Base-by-base conservation (phyloP, 345 rosid genomes). In the Brassica rapa region DNA sequence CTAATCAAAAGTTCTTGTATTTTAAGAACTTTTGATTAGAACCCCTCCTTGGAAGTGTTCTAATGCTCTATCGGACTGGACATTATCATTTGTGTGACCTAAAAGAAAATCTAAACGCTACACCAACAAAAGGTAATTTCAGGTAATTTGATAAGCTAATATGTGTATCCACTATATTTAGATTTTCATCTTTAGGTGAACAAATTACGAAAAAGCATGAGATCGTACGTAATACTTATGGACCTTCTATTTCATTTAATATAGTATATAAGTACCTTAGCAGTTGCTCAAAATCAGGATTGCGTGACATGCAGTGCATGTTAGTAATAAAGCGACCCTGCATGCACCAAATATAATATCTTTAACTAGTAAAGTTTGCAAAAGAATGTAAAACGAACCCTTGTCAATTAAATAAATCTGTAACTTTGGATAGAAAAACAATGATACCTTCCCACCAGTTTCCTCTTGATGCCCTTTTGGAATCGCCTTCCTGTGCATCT, bases 401-500 rank as follows among this genome's bases (percentile, higher is more conserved):
- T 66, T 74, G 2, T 55, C 16, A 3, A 39, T 21, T 6, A 68
- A 43, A 29, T 3, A 68, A 7, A 53, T 21, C 46, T 23, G 16
- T 62, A 14, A 16, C 10, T 32, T 15, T 9, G 23, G 37, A 29
- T 23, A 65, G 15, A 15, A 33, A 78, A 46, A 24, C 21, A 21
- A 67, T 8, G 81, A 53, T 83, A 93, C 98, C 97, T 85, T 91
- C 83, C 98, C 98, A 94, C 98, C 98, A 94, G 68, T 94, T 91
- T 27, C 98, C 98, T 83, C 97, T 87, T 6, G 96, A 90, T 68
- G 91, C 96, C 62, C 85, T 73, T 63, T 86, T 78, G 3, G 90
- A 72, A 82, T 87, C 86, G 72, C 53, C 87, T 73, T 88, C 86
- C 33, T 65, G 87, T 23, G 77, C 89, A 56, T 87, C 91, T 82